Evolutionary conservation across 2,329 filamentous ascomycete genomes (phyloP), one percentile per base, ranked within the genome.

Genomic region (Elsinoe ampelina): DNA sequence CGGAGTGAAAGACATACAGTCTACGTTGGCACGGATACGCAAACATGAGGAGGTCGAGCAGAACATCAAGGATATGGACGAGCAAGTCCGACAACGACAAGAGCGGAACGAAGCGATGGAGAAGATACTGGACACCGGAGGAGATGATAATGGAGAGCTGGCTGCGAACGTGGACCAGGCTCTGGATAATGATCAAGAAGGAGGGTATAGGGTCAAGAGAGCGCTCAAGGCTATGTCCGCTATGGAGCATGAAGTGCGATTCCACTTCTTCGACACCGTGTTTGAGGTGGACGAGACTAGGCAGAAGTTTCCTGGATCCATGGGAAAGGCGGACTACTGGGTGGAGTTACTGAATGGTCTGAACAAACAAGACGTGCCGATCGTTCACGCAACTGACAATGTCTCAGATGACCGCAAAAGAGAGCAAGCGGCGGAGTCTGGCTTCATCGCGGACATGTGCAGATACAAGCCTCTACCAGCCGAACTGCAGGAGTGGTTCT

Each of bases 171-270:
- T 64, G 13, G 73, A 84, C 57, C 83, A 71, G 58, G 69, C 61
- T 22, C 43, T 63, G 11, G 61, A 50, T 8, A 62, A 64, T 8
- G 63, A 63, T 13, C 72, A 70, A 39, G 73, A 74, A 15, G 66
- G 73, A 19, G 73, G 75, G 26, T 74, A 77, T 58, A 78, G 78
- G 61, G 69, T 85, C 30, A 71, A 78, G 58, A 71, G 75, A 59
- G 83, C 82, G 36, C 75, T 86, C 62, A 72, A 76, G 59, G 75
- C 82, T 62, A 86, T 82, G 1, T 82, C 84, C 64, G 80, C 80
- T 26, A 72, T 80, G 39, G 71, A 78, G 17, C 66, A 71, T 13
- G 73, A 78, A n/a, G 73, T 74, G 54, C 68, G 69, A 3, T 86
- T 80, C 72, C 74, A 77, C 54, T 85, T 85, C 65, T 86, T 84